Evolutionary conservation across 768 basidiomycete species (phyloP), one percentile per base, ranked within the genome.

Genomic region (Lyophyllum shimeji): DNA sequence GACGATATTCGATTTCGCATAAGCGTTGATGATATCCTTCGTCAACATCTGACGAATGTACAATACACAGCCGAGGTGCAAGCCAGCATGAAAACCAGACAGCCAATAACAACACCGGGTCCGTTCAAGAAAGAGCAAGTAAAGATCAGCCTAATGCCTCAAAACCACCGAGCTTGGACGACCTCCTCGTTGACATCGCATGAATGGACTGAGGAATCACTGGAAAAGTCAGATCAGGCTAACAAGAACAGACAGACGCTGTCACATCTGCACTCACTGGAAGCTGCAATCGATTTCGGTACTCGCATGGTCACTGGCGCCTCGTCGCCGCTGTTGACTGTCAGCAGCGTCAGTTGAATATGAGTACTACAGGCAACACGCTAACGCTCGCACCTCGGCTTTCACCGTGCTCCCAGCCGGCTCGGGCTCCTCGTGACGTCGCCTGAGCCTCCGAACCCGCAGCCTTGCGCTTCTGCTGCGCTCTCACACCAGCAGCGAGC

Each of bases 371-470:
- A 4, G 39, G 18, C 39, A 7, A 8, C 37, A 12, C 37, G 17
- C 37, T 15, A n/a, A 18, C 15, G 17, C 2, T 15, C 39, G n/a
- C 39, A 40, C 39, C 17, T 18, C 39, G 17, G 39, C 39, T 18
- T 40, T 40, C 39, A 40, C 39, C 15, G 39, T 17, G 39, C 39
- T 40, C 39, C 17, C 17, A 40, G 12, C 34, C 9, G 34, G 15
- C 15, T 37, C 34, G 6, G 15, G 15, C 34, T 37, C 39, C 39
- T 67, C 67, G 53, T 52, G 64, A 68, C 44, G 44, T 50, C 55
- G 55, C 21, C 44, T 46, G 24, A 47, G 40, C 42, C 34, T 47
- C 27, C 60, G 33, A 8, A 29, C 50, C 56, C 2, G 42, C 49
- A 2, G 43, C 60, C 43, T 50, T 54, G 25, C 60, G 53, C 27